Evolutionary conservation across 768 basidiomycete genomes (phyloP).

Genomic region (Agrocybe praecox): DNA sequence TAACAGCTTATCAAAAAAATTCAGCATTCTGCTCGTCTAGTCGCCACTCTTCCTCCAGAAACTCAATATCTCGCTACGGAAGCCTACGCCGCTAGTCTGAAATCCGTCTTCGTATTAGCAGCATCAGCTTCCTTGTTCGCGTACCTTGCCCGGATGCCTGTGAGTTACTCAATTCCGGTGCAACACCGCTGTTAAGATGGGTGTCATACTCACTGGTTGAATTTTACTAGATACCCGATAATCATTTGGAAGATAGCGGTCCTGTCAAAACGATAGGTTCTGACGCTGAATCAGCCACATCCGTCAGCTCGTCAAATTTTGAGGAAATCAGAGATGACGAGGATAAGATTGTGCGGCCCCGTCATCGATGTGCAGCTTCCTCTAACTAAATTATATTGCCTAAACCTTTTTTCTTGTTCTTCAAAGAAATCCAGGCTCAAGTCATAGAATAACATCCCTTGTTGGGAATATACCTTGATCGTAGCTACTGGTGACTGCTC

Average conservation of each 20-base stretch:
- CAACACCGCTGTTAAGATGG: neutral
- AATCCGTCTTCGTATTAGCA: constrained; percentile 64
- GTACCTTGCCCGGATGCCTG: constrained; percentile 63
- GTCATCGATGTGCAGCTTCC: constrained; percentile 9
- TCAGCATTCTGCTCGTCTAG: constrained; percentile 60
- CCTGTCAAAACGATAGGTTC: neutral
- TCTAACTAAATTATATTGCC: neutral
- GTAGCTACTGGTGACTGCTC: neutral
- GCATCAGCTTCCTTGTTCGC: constrained; percentile 58
- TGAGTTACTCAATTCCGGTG: constrained; percentile 29
- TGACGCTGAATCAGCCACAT: constrained; percentile 6
- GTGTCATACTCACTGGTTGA: neutral
- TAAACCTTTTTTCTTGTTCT: no score
- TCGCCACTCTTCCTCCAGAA: constrained; percentile 53
- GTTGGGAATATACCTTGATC: neutral
- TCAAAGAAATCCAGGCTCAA: no score
- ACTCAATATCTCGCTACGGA: constrained; percentile 56
- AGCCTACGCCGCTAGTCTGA: constrained; percentile 61
- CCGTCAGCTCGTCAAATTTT: constrained; percentile 12
- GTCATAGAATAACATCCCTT: neutral
- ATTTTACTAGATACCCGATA: constrained; percentile 39
- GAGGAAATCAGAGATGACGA: constrained; percentile 23
- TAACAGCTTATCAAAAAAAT: constrained; percentile 66
- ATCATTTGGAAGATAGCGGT: constrained; percentile 36
- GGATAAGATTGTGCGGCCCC: constrained; percentile 20